Base-by-base conservation (phyloP, 2,329 filamentous ascomycete genomes). In the Proliferodiscus dingleyae region DNA sequence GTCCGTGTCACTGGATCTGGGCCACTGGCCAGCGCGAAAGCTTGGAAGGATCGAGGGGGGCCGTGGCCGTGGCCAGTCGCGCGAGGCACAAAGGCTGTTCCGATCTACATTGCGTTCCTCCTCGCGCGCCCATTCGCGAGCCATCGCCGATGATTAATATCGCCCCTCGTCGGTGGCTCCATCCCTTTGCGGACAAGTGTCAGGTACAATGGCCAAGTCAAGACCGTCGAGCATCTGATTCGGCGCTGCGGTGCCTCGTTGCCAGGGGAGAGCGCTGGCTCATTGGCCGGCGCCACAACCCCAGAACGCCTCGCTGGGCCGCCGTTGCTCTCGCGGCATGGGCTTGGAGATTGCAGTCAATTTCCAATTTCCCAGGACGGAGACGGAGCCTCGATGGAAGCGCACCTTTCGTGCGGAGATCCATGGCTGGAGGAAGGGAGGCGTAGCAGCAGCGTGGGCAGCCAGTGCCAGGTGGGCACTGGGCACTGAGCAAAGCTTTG, bases 121-220 rank as follows among this genome's bases (percentile, higher is more conserved):
- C 9, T 15, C 24, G 13, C 37, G 15, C 22, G 13, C 22, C 23
- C 22, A 40, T 40, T 40, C 37, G 37, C 23, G 8, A 9, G 16
- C 15, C 13, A n/a, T 30, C 6, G 26, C 38, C 26, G 26, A 29
- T 19, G n/a, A 28, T 21, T 30, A 41, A 41, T 41, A 11, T 29
- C 11, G 21, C 23, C 6, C 24, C 15, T 8, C 38, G 11, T 21
- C 19, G 24, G 13, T 18, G 11, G 13, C 3, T 2, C 11, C 36
- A 15, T 40, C 21, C 45, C 43, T 23, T 29, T 49, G 48, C 9
- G 4, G 39, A 42, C 40, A 52, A 54, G 52, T 45, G 39, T 50
- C 49, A 54, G 50, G 52, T 37, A 54, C 52, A 13, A 23, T 21
- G 16, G 19, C 36, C 36, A 9, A 22, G 9, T 36, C 33, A 7